Conservation (phyloP, 768 basidiomycete species). For the Sarcodon aspratus region DNA sequence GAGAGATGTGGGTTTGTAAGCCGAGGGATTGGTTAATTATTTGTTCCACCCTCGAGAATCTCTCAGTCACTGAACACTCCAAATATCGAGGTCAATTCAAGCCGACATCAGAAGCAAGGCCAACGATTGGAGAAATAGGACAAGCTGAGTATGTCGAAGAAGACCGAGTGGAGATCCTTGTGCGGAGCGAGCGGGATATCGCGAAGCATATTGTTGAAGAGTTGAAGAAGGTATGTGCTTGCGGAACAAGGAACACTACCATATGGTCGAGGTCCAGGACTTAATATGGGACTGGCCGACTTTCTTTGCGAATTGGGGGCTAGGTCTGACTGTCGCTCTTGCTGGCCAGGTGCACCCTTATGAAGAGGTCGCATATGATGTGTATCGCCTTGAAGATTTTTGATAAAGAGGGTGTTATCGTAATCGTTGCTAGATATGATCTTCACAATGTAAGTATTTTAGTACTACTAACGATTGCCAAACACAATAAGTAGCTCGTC, state of each 20-base stretch:
- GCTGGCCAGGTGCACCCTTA: constrained; percentile 37
- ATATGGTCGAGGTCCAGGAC: neutral
- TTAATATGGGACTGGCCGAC: neutral
- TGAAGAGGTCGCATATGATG: constrained; percentile 47
- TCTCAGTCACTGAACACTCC: neutral
- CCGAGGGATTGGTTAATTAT: constrained; percentile 34
- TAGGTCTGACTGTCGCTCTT: neutral
- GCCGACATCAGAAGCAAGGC: neutral
- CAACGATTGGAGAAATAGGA: neutral
- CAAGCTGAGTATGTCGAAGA: constrained; percentile 40
- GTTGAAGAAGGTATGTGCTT: constrained; percentile 29
- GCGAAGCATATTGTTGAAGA: constrained; percentile 27
- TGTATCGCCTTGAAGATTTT: constrained; percentile 36
- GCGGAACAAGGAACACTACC: neutral
- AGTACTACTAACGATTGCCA: no score
- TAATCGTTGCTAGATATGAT: no score
- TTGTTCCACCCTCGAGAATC: neutral
- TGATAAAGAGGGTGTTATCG: constrained; percentile 9
- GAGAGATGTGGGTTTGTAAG: constrained; percentile 49
- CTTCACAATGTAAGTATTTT: no score
- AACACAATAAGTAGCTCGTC: no score
- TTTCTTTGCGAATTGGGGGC: neutral
- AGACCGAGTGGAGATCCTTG: constrained; percentile 39
- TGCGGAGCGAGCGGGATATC: constrained; percentile 25
- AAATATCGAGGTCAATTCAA: neutral